Percentiles rank a stretch among this genome's conserved stretches.
phyloP scores from a whole-genome alignment of 1,139 yeast genomes.

The Blastobotrys persicus region DNA sequence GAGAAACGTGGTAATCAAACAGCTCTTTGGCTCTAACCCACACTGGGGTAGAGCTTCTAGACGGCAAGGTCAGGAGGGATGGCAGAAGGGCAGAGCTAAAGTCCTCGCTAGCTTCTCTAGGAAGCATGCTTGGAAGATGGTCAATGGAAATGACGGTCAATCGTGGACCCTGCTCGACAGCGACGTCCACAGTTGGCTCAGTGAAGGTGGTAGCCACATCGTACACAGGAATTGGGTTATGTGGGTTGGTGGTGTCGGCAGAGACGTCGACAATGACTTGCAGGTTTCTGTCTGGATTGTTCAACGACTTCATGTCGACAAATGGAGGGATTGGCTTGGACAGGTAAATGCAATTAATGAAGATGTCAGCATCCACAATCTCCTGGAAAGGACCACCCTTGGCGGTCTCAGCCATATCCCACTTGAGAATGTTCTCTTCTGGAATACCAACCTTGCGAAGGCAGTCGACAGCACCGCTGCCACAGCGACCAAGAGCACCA shows the following conservation, averaged over 20 bases:
- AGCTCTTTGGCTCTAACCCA: constrained; percentile 87
- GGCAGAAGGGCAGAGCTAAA: constrained; percentile 86
- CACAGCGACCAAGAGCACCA: constrained; percentile 98
- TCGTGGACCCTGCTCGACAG: constrained; percentile 67
- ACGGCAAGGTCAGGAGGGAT: constrained; percentile 76
- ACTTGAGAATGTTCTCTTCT: constrained; percentile 73
- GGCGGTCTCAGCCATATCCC: constrained; percentile 98
- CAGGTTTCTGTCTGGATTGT: constrained; percentile 63
- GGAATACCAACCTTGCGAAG: constrained; percentile 85
- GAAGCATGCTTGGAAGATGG: constrained; percentile 90
- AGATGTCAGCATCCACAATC: constrained; percentile 81
- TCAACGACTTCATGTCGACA: constrained; percentile 65
- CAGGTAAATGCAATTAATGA: constrained; percentile 92
- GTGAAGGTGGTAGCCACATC: constrained; percentile 83
- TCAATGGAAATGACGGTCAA: constrained; percentile 94
- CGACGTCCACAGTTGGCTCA: constrained; percentile 84
- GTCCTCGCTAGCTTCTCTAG: constrained; percentile 94
- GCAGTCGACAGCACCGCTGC: constrained; percentile 93
- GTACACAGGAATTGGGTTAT: constrained; percentile 95
- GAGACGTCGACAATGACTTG: constrained; percentile 95
- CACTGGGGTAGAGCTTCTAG: constrained; percentile 78
- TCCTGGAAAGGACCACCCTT: constrained; percentile 97
- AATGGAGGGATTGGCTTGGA: constrained; percentile 94
- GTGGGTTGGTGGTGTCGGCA: constrained; percentile 98
- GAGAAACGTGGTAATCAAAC: constrained; percentile 71